Evolutionary conservation across 1,284 basidiomycete species (phyloP).

Genomic region (Mycosarcoma mackinlayi): DNA sequence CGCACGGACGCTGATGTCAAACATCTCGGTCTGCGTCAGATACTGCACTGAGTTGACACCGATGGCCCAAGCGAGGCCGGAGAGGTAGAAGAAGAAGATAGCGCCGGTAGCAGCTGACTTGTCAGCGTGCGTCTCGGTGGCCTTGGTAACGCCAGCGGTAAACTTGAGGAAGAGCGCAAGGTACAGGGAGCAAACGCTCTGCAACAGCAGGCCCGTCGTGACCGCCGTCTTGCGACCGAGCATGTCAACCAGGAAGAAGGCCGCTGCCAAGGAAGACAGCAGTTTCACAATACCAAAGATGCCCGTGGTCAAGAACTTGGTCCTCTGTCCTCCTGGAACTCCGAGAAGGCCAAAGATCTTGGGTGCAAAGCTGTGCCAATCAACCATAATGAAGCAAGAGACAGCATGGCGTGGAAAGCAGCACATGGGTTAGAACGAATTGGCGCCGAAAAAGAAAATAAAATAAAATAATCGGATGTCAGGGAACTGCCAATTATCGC

Average conservation of each 20-base stretch:
- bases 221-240: conserved; percentile 50
- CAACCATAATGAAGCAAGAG: too few relatives aligned
- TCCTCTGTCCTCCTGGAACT: conserved; percentile 36
- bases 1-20: conserved; percentile 43
- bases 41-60: conserved; percentile 59
- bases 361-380: conserved; percentile 51
- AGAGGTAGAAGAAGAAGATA: conserved; percentile 54
- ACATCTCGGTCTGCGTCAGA: conserved; percentile 49
- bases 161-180: conserved; percentile 51
- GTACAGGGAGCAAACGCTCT: conserved; percentile 44
- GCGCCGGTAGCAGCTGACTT: conserved; percentile 41
- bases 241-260: conserved; percentile 56
- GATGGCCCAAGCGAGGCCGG: conserved; percentile 51
- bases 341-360: conserved; percentile 52
- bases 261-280: conserved; percentile 49
- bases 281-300: conserved; percentile 58
- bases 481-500: too few relatives aligned
- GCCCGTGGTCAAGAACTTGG: conserved; percentile 49
- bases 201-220: conserved; percentile 42
- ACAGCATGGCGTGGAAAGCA: too few relatives aligned
- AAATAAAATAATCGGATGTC: too few relatives aligned
- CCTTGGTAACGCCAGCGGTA: conserved; percentile 33
- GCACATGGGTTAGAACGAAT: too few relatives aligned
- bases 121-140: conserved; percentile 41
- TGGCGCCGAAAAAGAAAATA: too few relatives aligned